Evolutionary conservation across 2,329 filamentous ascomycete genomes (phyloP).

Genomic region (Achaetomium macrosporum): DNA sequence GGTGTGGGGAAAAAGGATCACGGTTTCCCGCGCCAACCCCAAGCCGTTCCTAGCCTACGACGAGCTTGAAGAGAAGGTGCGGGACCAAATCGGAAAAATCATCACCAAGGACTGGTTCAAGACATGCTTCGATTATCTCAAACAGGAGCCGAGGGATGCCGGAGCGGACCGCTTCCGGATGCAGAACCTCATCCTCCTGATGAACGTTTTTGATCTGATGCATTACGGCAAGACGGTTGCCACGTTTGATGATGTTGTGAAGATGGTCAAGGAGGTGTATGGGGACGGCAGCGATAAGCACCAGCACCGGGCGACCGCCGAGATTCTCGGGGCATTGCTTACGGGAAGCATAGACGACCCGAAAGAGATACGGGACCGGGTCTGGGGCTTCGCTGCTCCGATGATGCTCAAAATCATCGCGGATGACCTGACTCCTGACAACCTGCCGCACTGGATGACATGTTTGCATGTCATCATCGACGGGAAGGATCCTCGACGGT

Average conservation of each 20-base stretch:
- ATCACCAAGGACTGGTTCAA: conserved; percentile 81
- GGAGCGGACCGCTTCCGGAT: conserved; percentile 83
- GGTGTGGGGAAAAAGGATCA: conserved; percentile 86
- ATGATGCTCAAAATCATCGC: conserved; percentile 79
- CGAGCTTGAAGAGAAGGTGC: conserved; percentile 65
- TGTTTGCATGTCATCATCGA: conserved; percentile 87
- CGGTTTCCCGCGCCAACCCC: conserved; percentile 69
- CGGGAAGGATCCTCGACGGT: conserved; percentile 80
- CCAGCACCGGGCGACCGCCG: conserved; percentile 89
- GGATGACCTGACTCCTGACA: conserved; percentile 92
- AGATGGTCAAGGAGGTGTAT: conserved; percentile 70
- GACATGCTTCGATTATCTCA: conserved; percentile 85
- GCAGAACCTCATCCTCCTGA: conserved; percentile 77
- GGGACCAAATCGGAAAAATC: conserved; percentile 72
- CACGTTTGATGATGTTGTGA: conserved; percentile 82
- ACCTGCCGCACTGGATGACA: conserved; percentile 88
- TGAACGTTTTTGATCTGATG: conserved; percentile 86
- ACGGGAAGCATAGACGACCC: conserved; percentile 74
- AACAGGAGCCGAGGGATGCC: conserved; percentile 86
- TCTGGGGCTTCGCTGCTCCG: conserved; percentile 89
- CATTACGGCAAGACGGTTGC: conserved; percentile 70
- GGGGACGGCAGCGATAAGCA: conserved; percentile 96
- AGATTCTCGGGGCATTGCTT: conserved; percentile 84
- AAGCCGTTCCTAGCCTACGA: conserved; percentile 67
- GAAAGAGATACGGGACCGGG: conserved; percentile 62